Percentiles rank a stretch among this genome's conserved stretches.
These are phyloP conservation scores for rapeseed (Brassica napus) DNA, from an alignment of 345 rosid genomes.

Conservation along the genomic window Da-Ae NC_063450.1:47518001-47518500, in stretches of 20 bases:
- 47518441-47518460: conserved; percentile 93
- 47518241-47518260: conserved; percentile 88
- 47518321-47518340: neutral
- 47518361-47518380: neutral
- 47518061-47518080: conserved; percentile 86
- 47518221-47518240: conserved; percentile 66
- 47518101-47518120: neutral
- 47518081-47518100: conserved; percentile 68
- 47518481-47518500: no score
- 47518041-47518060: conserved; percentile 69
- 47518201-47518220: conserved; percentile 89
- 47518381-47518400: conserved; percentile 81
- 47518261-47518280: conserved; percentile 93
- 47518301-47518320: conserved; percentile 40
- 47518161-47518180: conserved; percentile 45
- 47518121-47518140: neutral
- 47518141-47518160: neutral
- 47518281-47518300: conserved; percentile 95
- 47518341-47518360: neutral
- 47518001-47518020: neutral
- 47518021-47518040: conserved; percentile 84
- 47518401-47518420: conserved; percentile 64
- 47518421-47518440: conserved; percentile 63
- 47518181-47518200: conserved; percentile 82
- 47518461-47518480: no score